These are phyloP conservation scores for Botrytis cinerea DNA, from an alignment of 2,329 filamentous ascomycete genomes.

Conservation along the genomic window DNA sequence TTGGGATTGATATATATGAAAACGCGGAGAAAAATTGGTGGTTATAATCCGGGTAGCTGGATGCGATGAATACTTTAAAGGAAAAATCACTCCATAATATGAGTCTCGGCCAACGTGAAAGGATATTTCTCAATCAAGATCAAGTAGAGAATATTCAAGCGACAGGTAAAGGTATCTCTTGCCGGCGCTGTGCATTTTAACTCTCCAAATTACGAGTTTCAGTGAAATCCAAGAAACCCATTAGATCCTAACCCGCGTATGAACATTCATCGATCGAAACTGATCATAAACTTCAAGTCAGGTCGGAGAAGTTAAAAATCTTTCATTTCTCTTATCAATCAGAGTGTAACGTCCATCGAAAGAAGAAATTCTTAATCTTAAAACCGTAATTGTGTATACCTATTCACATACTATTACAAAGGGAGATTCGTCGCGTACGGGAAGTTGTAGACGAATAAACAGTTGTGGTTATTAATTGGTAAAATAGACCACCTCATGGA, in stretches of 20 bases:
- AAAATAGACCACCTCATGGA: not conserved
- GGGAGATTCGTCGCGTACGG: too few species aligned
- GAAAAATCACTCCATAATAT: not conserved
- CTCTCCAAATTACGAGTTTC: not conserved
- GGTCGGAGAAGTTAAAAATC: not conserved
- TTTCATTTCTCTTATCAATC: too few species aligned
- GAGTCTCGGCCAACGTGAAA: not conserved
- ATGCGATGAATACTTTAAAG: not conserved
- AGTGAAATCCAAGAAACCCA: rapidly evolving
- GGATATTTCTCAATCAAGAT: not conserved
- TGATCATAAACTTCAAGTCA: not conserved
- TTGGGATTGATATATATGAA: not conserved
- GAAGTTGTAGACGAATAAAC: too few species aligned
- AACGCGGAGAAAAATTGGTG: not conserved
- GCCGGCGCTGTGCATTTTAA: not conserved
- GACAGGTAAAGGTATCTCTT: not conserved
- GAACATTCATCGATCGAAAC: not conserved
- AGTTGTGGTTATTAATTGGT: too few species aligned
- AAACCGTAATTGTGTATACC: not conserved
- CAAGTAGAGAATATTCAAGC: not conserved
- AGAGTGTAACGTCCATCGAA: too few species aligned
- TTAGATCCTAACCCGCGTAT: not conserved
- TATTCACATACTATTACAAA: not conserved
- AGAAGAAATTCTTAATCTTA: not conserved
- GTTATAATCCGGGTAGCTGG: not conserved